Base-by-base conservation (phyloP, 2,329 filamentous ascomycete species). In the Clonostachys byssicola region DNA sequence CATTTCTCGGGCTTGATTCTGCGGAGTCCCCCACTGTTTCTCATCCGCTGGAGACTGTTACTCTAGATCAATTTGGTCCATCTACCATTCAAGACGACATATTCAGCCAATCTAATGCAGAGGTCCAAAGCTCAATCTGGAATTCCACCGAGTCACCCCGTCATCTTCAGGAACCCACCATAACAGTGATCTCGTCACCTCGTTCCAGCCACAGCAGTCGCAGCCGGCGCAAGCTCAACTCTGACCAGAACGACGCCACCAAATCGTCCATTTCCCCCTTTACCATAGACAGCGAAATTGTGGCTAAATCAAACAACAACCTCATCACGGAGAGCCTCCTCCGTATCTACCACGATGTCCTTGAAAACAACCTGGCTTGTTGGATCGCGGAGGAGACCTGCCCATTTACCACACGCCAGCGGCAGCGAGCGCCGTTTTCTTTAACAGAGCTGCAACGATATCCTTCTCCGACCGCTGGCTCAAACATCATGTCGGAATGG, bases 331-430 rank as follows among this genome's bases (percentile, higher is more conserved):
- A 70, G 39, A 67, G 65, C 23, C 58, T 76, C 45, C 60, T 75
- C 51, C 65, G 66, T 41, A 71, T 79, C 34, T 80, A 79, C 54
- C 75, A 78, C 52, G 74, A 79, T 51, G 76, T 74, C 33, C 64
- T 78, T 51, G 75, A 79, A 51, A 72, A 77, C 52, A 74, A 71
- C 12, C 58, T 79, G 7, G 72, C 74, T 2, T 79, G 76, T 54
- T 80, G 76, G 76, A 53, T 78, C 16, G 76, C 74, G 0, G 75
- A 78, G 50, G 65, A 68, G 42, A 78, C 73, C 4, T 80, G 76
- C 46, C 76, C 76, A 1, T 78, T 78, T 30, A 45, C 16, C 7
- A n/a, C 36, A 18, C 36, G 12, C 14, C 36, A 39, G 36, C 23
- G 23, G 5, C 23, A 30, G 10, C 23, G 23, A 10, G 23, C 8